Conservation (phyloP, 2,329 filamentous ascomycete species). For the Ceratocystiopsis brevicomis region DNA sequence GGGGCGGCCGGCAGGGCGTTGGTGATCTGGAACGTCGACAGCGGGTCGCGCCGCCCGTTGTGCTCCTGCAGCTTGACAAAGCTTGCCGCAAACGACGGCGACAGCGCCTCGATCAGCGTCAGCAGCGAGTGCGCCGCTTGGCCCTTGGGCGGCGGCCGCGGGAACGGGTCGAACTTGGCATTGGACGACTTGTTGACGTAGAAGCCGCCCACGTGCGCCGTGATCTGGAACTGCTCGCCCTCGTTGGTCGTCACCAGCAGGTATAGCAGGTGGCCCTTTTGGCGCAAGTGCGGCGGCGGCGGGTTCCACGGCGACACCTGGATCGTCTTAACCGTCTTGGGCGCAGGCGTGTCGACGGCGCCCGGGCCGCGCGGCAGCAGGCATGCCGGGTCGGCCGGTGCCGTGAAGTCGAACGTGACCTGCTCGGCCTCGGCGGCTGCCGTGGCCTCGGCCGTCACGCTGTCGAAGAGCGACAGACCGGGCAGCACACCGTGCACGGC, state of each 20-base stretch:
- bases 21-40: constrained; percentile 87
- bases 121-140: constrained; percentile 71
- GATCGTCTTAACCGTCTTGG: constrained; percentile 81
- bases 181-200: constrained; percentile 95
- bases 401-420: constrained; percentile 57
- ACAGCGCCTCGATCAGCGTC: constrained; percentile 57
- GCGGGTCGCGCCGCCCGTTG: constrained; percentile 68
- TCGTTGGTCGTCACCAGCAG: constrained; percentile 78
- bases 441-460: constrained; percentile 33
- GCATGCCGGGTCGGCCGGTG: constrained; percentile 45
- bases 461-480: constrained; percentile 73
- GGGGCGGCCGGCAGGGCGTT: constrained; percentile 85
- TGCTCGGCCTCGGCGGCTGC: constrained; percentile 19
- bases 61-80: constrained; percentile 68
- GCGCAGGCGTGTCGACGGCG: constrained; percentile 33
- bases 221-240: constrained; percentile 87
- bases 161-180: constrained; percentile 82
- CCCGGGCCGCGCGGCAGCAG: constrained; percentile 46
- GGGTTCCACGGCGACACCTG: constrained; percentile 91
- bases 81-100: constrained; percentile 59
- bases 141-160: constrained; percentile 59
- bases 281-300: constrained; percentile 74
- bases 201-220: constrained; percentile 83
- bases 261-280: constrained; percentile 85
- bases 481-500: constrained; percentile 69